Percentiles rank a stretch among this genome's conserved stretches.
phyloP scores from a whole-genome alignment of 371 early-diverging fungal genomes.

The Mucor plumbeus region DNA sequence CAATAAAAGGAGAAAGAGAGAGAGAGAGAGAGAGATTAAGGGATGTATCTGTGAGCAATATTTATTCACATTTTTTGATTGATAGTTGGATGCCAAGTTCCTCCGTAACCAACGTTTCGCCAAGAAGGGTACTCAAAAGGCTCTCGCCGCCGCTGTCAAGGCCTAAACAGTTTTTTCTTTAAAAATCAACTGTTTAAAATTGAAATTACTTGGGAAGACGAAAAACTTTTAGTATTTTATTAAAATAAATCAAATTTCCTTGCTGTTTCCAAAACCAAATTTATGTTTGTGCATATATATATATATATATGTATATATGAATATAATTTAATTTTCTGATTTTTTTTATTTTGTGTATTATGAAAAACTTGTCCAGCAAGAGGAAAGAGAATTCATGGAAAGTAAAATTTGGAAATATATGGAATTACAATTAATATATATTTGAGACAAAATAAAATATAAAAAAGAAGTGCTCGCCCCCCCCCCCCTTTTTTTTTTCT shows the following conservation, averaged over 20 bases:
- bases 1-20: neutral
- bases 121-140: constrained; percentile 74
- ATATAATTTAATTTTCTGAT: neutral
- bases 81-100: constrained; percentile 94
- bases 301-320: no score
- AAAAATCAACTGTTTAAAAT: neutral
- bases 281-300: neutral
- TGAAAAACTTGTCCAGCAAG: constrained; percentile 21
- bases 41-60: no score
- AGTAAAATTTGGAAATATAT: neutral
- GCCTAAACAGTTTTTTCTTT: constrained; percentile 63
- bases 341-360: neutral
- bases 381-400: no score
- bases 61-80: neutral
- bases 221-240: neutral
- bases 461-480: neutral
- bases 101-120: constrained; percentile 98
- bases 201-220: neutral
- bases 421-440: constrained; percentile 1
- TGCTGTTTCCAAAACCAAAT: constrained; percentile 1
- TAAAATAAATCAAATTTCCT: neutral
- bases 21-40: neutral
- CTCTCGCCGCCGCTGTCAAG: constrained; percentile 39
- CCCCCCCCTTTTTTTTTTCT: no score
- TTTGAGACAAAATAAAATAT: neutral